Evolutionary conservation across 768 basidiomycete species (phyloP), one percentile per base, ranked within the genome.

Genomic region (Gloeopeniophorella convolvens): DNA sequence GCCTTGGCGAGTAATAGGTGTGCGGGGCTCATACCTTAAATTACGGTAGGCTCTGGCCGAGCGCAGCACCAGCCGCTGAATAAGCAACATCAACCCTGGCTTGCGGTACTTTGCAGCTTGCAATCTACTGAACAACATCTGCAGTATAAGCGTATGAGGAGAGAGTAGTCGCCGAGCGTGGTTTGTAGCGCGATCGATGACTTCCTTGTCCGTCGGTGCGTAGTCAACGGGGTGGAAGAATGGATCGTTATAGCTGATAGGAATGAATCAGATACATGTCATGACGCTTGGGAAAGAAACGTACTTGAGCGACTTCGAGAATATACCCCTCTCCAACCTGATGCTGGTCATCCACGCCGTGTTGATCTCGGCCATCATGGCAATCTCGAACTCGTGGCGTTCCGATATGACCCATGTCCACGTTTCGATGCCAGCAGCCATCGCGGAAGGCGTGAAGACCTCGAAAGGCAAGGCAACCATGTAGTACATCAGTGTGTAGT

Each of bases 351-450:
- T 75, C 96, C 96, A 99, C 3, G 88, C 87, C 2, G 88, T 79
- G 39, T 89, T 70, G 42, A 98, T 78, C 60, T 97, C 93, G 4
- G 80, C 72, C 75, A 97, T 85, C 16, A 97, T 66, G 2, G 83
- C 80, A 41, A 93, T 79, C 66, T 97, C 94, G 10, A 86, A 72
- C 40, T 78, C 77, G 0, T 89, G 83, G 51, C 89, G 80, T 63
- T 95, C 88, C 12, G 88, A 81, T 45, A 96, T 85, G 0, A 96
- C 76, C 94, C 94, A 97, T 3, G 87, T 91, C 96, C 96, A 98
- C 9, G 86, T 85, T 62, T 98, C 93, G 35, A 93, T 83, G 0
- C 90, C 94, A 2, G 89, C 80, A 13, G 89, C 77, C 49, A 97
- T 80, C 1, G 92, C 82, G 4, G 88, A 72, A 1, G 93, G 90